phyloP scores from a whole-genome alignment of 2,329 filamentous ascomycete genomes.

The Scedosporium boydii region DNA sequence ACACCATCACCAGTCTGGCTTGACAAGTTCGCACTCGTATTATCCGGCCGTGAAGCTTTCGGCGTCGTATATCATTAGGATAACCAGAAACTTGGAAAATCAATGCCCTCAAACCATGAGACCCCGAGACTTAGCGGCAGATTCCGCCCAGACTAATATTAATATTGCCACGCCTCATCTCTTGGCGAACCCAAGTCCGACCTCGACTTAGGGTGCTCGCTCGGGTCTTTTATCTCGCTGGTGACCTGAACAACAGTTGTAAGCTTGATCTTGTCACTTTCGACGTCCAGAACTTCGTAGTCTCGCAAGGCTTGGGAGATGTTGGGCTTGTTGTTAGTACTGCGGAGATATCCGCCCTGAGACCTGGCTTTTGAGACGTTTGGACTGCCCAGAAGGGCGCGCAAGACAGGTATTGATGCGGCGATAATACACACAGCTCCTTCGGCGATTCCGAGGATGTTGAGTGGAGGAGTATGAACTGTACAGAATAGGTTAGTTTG shows the following conservation, averaged over 20 bases:
- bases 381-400: conserved; percentile 14
- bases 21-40: no score
- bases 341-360: conserved; percentile 3
- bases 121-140: no score
- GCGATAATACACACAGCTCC: conserved; percentile 13
- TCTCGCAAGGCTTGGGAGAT: neutral
- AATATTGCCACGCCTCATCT: neutral
- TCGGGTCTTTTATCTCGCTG: conserved; percentile 5
- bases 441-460: conserved; percentile 13
- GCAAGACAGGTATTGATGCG: conserved; percentile 21
- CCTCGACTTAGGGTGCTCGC: neutral
- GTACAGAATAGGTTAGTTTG: conserved; percentile 2
- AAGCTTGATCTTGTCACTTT: conserved; percentile 7
- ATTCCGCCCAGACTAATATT: no score
- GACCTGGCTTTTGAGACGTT: conserved; percentile 9
- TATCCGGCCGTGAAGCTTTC: no score
- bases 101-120: no score
- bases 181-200: neutral
- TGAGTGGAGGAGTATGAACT: conserved; percentile 13
- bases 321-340: conserved; percentile 1
- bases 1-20: no score
- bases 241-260: neutral
- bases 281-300: neutral
- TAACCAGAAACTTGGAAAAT: no score
- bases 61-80: no score